These are phyloP conservation scores for Pestalotiopsis sp. DNA, from an alignment of 2,329 filamentous ascomycete genomes.

Conservation along the genomic window DNA sequence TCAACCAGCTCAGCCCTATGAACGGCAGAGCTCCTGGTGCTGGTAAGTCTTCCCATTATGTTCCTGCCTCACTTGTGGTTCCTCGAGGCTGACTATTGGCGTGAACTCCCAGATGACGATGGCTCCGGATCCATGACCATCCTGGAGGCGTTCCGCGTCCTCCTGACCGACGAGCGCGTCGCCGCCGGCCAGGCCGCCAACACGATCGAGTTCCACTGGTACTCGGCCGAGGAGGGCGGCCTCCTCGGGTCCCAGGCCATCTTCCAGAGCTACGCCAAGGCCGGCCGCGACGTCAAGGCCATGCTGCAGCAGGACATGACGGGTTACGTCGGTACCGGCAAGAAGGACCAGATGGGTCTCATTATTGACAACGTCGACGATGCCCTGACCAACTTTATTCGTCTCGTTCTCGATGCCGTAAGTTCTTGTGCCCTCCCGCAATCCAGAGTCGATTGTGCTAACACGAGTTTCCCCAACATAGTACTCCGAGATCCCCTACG, in stretches of 20 bases:
- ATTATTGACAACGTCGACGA: slow-evolving; percentile 42
- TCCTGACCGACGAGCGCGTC: slow-evolving; percentile 66
- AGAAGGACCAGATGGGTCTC: slow-evolving; percentile 36
- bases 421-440: slow-evolving; percentile 7
- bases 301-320: slow-evolving; percentile 50
- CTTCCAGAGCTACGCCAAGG: slow-evolving; percentile 38
- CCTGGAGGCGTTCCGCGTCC: slow-evolving; percentile 73
- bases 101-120: slow-evolving; percentile 53
- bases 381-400: slow-evolving; percentile 38
- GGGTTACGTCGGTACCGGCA: slow-evolving; percentile 36
- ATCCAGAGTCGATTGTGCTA: no score
- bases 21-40: slow-evolving; percentile 72
- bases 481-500: slow-evolving; percentile 42
- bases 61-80: no score
- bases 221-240: slow-evolving; percentile 80
- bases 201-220: slow-evolving; percentile 86
- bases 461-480: slow-evolving; percentile 1
- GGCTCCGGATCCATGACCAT: slow-evolving; percentile 79
- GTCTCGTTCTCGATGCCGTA: slow-evolving; percentile 35
- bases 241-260: slow-evolving; percentile 70
- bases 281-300: slow-evolving; percentile 37
- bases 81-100: no score
- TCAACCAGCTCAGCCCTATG: slow-evolving; percentile 74
- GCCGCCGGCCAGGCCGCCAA: slow-evolving; percentile 66
- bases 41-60: slow-evolving; percentile 16